A percentile compares a stretch with the other conserved stretches of the same genome.
phyloP scores from a whole-genome alignment of 2,329 filamentous ascomycete species.

The Gremmenia infestans region DNA sequence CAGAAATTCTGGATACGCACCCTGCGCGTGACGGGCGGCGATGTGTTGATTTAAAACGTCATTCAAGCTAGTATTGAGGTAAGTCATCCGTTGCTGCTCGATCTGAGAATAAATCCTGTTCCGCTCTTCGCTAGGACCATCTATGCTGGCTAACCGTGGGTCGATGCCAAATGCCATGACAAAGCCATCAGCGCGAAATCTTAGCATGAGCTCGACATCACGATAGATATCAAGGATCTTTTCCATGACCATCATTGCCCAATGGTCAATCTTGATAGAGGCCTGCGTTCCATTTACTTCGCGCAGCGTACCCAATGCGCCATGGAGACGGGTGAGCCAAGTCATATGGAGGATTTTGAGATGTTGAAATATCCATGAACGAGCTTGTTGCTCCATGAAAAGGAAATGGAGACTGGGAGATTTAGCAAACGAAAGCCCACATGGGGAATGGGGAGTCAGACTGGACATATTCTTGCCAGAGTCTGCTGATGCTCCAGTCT shows the following conservation, averaged over 20 bases:
- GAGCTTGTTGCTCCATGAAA: constrained; percentile 17
- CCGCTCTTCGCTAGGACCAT: constrained; percentile 3
- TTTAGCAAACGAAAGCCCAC: not conserved
- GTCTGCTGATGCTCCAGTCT: constrained; percentile 14
- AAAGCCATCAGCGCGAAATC: constrained; percentile 15
- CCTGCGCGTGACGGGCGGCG: not conserved
- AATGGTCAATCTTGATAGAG: constrained; percentile 20
- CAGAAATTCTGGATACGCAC: constrained; percentile 12
- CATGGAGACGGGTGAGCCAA: constrained; percentile 17
- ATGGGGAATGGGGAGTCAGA: not conserved
- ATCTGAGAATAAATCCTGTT: constrained; percentile 14
- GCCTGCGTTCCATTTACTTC: constrained; percentile 12
- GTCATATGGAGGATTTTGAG: constrained; percentile 14
- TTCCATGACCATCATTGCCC: constrained; percentile 19
- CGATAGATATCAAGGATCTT: constrained; percentile 21
- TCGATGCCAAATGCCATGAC: constrained; percentile 10
- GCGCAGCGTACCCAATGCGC: constrained; percentile 7
- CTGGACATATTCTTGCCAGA: constrained; percentile 22
- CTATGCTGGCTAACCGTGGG: constrained; percentile 1
- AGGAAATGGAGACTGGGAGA: constrained; percentile 9
- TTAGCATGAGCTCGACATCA: constrained; percentile 16
- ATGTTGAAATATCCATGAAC: constrained; percentile 13
- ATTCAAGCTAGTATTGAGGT: not conserved
- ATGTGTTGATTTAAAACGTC: not conserved
- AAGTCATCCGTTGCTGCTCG: constrained; percentile 1